Conservation (phyloP, 2,329 filamentous ascomycete species). For the Pezicula rhizophila region DNA sequence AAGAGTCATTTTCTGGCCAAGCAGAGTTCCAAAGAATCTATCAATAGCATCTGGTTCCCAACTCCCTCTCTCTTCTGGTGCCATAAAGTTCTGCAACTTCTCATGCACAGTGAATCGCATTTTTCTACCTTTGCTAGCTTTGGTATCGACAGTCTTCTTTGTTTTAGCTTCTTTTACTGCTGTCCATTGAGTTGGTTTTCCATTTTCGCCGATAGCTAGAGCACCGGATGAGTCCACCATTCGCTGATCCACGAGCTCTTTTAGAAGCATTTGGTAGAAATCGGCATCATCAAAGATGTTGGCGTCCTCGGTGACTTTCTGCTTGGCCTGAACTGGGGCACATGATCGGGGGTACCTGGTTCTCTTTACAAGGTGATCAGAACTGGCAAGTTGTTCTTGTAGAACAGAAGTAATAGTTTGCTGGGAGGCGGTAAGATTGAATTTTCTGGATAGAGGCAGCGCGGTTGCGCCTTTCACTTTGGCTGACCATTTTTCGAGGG, state of each 20-base stretch:
- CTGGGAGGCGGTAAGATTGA: slow-evolving; percentile 42
- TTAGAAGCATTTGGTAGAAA: slow-evolving; percentile 89
- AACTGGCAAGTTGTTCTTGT: slow-evolving; percentile 59
- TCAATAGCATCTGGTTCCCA: slow-evolving; percentile 83
- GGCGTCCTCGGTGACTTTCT: slow-evolving; percentile 49
- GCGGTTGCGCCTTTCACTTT: slow-evolving; percentile 64
- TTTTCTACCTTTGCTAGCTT: slow-evolving; percentile 91
- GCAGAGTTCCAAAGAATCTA: slow-evolving; percentile 66
- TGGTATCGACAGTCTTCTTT: slow-evolving; percentile 81
- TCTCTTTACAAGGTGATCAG: slow-evolving; percentile 62
- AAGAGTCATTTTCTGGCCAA: slow-evolving; percentile 64
- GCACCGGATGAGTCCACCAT: slow-evolving; percentile 55
- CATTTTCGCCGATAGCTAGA: slow-evolving; percentile 29
- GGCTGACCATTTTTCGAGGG: slow-evolving; percentile 84
- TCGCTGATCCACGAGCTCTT: slow-evolving; percentile 87
- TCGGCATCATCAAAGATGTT: slow-evolving; percentile 86
- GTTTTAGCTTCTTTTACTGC: slow-evolving; percentile 72
- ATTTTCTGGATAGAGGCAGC: slow-evolving; percentile 49
- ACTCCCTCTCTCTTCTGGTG: slow-evolving; percentile 70
- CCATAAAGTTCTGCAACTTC: slow-evolving; percentile 98
- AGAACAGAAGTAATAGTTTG: slow-evolving; percentile 64
- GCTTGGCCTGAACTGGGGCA: slow-evolving; percentile 61
- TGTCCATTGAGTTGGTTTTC: slow-evolving; percentile 47
- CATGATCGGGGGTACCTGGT: slow-evolving; percentile 70
- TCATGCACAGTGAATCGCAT: slow-evolving; percentile 93